Evolutionary conservation across 106 monocot genomes (phyloP), one percentile per base, ranked within the genome.

Genomic region (Narthecium ossifragum): DNA sequence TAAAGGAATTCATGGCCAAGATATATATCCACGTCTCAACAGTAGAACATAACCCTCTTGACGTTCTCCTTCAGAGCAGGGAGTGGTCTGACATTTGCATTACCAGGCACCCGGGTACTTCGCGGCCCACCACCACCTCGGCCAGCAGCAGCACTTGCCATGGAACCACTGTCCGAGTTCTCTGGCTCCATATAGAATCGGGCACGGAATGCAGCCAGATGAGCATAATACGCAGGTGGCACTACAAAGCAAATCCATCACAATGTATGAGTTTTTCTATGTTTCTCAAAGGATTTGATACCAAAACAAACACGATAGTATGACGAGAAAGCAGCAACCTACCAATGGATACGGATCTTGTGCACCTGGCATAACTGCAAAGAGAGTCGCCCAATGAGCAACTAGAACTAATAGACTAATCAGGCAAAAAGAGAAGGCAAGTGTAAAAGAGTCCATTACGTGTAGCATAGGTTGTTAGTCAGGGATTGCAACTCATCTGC

Each of bases 381-480:
- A 2, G 37, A 11, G 32, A 55, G 20, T 51, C 2, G n/a, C n/a
- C n/a, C n/a, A n/a, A n/a, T n/a, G 1, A 43, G 12, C 14, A 43
- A 43, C 18, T 3, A 2, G 4, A 6, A 18, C 1, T 17, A 17
- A 18, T 43, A 43, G 18, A 43, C 18, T 10, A 17, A 43, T 17
- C 43, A 43, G 1, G 12, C 12, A 3, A 18, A 20, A 52, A 0
- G 17, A 32, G 5, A 18, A 25, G 31, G 8, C 12, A 51, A 4
- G 12, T 14, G 14, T 56, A 5, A 30, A 0, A 14, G 5, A 20
- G 37, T 25, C 17, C n/a, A 13, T 67, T 80, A 94, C 83, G 90
- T 91, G 73, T 98, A 98, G 53, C 90, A 98, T 1, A 98, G 70
- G 58, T 98, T 84, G 78, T 98, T 91, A 0, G 96, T 98, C 12